A percentile compares a stretch with the other conserved stretches of the same genome.
phyloP scores from a whole-genome alignment of 2,329 filamentous ascomycete genomes.

The Apiospora aurea region DNA sequence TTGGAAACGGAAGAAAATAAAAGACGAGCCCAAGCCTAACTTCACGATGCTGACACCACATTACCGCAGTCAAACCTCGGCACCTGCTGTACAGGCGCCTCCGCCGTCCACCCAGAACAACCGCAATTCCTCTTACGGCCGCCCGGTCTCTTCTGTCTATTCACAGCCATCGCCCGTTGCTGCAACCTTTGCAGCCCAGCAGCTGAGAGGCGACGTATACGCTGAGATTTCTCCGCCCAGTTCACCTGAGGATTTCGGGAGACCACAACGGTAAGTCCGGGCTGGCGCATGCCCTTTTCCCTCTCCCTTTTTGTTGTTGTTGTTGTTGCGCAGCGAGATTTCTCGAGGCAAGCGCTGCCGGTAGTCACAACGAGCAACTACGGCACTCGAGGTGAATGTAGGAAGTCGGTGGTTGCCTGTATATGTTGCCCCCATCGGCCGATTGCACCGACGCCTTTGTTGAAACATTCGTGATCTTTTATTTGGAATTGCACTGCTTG shows the following conservation, averaged over 20 bases:
- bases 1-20: background rate
- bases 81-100: conserved; percentile 38
- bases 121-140: conserved; percentile 31
- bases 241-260: conserved; percentile 56
- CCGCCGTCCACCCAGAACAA: conserved; percentile 40
- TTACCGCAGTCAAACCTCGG: conserved; percentile 39
- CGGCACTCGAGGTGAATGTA: conserved; percentile 26
- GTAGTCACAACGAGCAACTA: background rate
- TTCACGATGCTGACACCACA: conserved; percentile 35
- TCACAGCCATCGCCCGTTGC: conserved; percentile 59
- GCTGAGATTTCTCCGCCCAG: conserved; percentile 62
- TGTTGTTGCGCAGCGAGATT: conserved; percentile 28
- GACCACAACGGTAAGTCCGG: conserved; percentile 50
- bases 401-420: background rate
- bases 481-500: background rate
- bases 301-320: conserved; percentile 17
- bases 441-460: background rate
- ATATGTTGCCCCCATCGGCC: background rate
- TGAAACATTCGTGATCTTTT: background rate
- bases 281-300: background rate
- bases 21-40: background rate
- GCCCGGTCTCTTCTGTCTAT: conserved; percentile 68
- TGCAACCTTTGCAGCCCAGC: conserved; percentile 41
- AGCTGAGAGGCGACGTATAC: conserved; percentile 36
- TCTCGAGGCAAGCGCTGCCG: background rate